Evolutionary conservation across 2,329 filamentous ascomycete genomes (phyloP), one percentile per base, ranked within the genome.

Genomic region (Verticillium longisporum): DNA sequence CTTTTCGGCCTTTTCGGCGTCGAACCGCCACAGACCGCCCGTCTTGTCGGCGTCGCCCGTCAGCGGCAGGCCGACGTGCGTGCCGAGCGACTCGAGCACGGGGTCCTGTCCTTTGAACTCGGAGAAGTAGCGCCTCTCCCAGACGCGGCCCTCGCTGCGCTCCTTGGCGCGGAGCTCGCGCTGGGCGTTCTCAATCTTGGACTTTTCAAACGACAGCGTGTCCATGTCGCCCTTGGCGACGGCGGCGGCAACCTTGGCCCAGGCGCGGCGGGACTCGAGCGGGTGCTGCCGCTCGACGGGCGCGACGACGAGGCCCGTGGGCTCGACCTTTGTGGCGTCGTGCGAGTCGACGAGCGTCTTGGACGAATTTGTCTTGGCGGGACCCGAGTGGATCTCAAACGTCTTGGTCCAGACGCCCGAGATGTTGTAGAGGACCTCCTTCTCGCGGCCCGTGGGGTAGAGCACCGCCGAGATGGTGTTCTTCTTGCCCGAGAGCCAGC

Each of bases 401-500:
- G 80, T 79, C 69, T 92, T 91, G 61, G 87, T 96, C 95, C 95
- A 99, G 73, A 96, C 91, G 31, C 95, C 95, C 34, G 92, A 88
- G 45, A 89, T 82, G n/a, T 87, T 91, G 80, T 94, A 97, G 57
- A 88, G 80, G 63, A 86, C 83, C 59, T 90, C 88, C 75, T 89
- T 90, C 75, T 88, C 91, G 75, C 81, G 80, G 78, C 86, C 76
- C 74, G 90, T 86, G 15, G 80, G 83, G 77, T 89, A 92, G 61
- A 98, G 73, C 31, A 81, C 81, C 14, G 92, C 94, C 13, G 81
- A 86, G 73, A 98, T 92, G 61, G 84, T 90, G 78, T 98, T 98
- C 80, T 97, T 97, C 82, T 96, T 96, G 66, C 94, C 95, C 55
- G 89, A 92, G 10, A 99, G 76, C 94, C 94, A 99, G 61, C 94